Percentiles rank a stretch among this genome's conserved stretches.
Conservation (phyloP, 2,329 filamentous ascomycete genomes). For the Fusarium sp. region DNA sequence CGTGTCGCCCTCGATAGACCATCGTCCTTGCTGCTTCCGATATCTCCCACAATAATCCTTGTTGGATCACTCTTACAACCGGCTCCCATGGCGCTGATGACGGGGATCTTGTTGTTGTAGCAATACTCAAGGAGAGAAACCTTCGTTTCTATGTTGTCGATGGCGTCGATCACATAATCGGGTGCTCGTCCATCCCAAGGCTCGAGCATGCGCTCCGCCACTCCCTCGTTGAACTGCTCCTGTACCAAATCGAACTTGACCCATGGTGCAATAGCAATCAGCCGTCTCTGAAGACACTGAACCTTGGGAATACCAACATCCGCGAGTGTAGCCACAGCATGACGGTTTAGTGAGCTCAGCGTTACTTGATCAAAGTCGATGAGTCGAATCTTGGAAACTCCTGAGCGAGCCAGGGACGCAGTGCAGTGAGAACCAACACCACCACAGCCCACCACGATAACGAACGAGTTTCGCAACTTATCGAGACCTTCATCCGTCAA, state of each 20-base stretch:
- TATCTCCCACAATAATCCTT: constrained; percentile 89
- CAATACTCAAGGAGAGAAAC: constrained; percentile 92
- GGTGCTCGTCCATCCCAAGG: constrained; percentile 76
- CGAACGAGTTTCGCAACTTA: constrained; percentile 83
- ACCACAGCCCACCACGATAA: constrained; percentile 92
- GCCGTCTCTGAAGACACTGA: constrained; percentile 79
- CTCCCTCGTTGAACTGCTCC: constrained; percentile 81
- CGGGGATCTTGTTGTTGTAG: constrained; percentile 78
- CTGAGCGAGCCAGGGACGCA: constrained; percentile 87
- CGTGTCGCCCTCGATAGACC: constrained; percentile 87
- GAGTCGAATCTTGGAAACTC: constrained; percentile 86
- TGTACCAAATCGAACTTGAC: constrained; percentile 87
- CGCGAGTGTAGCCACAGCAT: constrained; percentile 91
- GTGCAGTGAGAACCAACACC: constrained; percentile 95
- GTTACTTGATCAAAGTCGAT: constrained; percentile 99
- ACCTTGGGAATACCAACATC: constrained; percentile 97
- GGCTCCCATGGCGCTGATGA: constrained; percentile 96
- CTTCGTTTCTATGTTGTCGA: constrained; percentile 98
- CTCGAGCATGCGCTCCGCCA: constrained; percentile 74
- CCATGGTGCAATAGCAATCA: constrained; percentile 93
- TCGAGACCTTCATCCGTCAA: constrained; percentile 83
- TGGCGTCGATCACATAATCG: constrained; percentile 94
- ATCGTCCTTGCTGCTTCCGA: constrained; percentile 88
- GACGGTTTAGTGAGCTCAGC: constrained; percentile 92
- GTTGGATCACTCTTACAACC: constrained; percentile 92